A percentile compares a stretch with the other conserved stretches of the same genome.
phyloP scores from a whole-genome alignment of 2,329 filamentous ascomycete genomes.

The Remersonia thermophila region DNA sequence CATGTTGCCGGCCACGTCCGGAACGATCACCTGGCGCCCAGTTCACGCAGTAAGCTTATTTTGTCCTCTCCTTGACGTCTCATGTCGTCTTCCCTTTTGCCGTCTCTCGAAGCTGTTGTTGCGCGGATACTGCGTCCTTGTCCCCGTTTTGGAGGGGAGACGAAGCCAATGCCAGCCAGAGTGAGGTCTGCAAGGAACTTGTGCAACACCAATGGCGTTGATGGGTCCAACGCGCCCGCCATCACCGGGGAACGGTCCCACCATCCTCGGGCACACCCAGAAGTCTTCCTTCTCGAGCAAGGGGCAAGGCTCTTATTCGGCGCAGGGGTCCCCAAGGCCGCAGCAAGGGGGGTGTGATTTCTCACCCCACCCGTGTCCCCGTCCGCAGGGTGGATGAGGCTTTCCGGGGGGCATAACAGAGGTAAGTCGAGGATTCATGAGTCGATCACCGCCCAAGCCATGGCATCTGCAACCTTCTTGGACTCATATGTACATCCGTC shows the following conservation, averaged over 20 bases:
- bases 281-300: conserved; percentile 1
- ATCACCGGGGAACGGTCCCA: conserved; percentile 1
- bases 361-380: conserved; percentile 5
- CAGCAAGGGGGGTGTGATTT: neutral
- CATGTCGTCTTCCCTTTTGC: neutral
- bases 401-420: conserved; percentile 4
- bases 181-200: conserved; percentile 12
- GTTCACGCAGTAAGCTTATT: neutral
- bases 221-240: neutral
- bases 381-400: conserved; percentile 3
- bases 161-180: conserved; percentile 1
- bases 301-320: neutral
- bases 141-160: neutral
- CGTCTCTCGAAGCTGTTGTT: too few species aligned
- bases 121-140: neutral
- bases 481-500: conserved; percentile 1
- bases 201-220: conserved; percentile 11
- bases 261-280: neutral
- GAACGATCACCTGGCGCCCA: neutral
- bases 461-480: neutral
- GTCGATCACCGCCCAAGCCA: neutral
- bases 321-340: too few species aligned
- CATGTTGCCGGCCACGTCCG: conserved; percentile 4
- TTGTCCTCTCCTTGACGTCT: neutral
- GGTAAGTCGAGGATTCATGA: conserved; percentile 7